Base-by-base conservation (phyloP, 1,139 yeast species). In the Geotrichum reessii region DNA sequence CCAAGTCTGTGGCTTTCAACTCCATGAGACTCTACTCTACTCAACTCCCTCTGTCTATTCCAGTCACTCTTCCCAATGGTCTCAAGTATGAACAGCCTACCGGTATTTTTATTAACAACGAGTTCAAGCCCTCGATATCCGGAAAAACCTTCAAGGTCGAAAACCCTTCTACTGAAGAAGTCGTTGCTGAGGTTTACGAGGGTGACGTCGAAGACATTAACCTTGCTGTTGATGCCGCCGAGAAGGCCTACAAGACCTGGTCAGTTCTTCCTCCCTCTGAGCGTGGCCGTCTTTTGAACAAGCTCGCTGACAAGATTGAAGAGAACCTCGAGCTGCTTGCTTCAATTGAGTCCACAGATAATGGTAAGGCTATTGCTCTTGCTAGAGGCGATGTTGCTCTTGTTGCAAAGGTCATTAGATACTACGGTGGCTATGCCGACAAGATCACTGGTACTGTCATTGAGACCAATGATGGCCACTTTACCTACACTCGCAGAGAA, bases 401-500 rank as follows among this genome's bases (percentile, higher is more conserved):
- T 60, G 81, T 83, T 62, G 77, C 82, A 65, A 72, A 72, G 58
- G 81, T 81, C 63, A 77, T 85, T 72, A 80, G 86, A 70, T 86
- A 86, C 70, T 86, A 83, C 73, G 95, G 91, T 55, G 95, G 93
- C 53, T 86, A 85, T 82, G 90, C 92, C 63, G 92, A 86, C 74
- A 86, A 86, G 75, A 72, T 86, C 63, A 80, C 78, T 62, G 95
- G 95, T 61, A 73, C 78, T 64, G 79, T 84, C 55, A 80, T 86
- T 64, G 87, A 85, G 68, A 83, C 87, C 63, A 89, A 85, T 69
- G 71, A 73, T 56, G 71, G 78, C 63, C 85, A 85, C 73, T 83
- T 84, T 72, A 83, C 81, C 67, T 85, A 81, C 73, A 75, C 80
- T 56, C 78, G 77, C 66, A 74, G 78, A 62, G 91, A 86, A 74